Base-by-base conservation (phyloP, 148 eudicot genomes). In the Nepenthes gracilis region DNA sequence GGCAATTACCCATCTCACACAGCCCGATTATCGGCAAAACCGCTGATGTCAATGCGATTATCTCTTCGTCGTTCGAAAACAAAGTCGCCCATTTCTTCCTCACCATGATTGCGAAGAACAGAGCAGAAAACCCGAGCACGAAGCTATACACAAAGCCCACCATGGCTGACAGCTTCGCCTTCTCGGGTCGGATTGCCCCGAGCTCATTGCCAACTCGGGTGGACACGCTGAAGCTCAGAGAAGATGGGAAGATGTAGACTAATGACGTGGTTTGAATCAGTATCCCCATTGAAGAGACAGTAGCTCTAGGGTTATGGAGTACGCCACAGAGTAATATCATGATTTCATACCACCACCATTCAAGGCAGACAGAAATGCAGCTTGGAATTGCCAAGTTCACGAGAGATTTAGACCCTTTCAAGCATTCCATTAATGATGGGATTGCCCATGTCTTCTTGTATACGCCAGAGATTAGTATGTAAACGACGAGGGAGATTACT, bases 321-420 rank as follows among this genome's bases (percentile, higher is more conserved):
- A 78, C 64, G 37, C 90, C 90, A 52, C 93, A 88, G 1, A 89
- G 75, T 38, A 89, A 57, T 47, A 82, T 89, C 83, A 89, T 89
- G 61, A 89, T 85, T 47, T 89, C 96, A 55, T 88, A 88, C 96
- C 93, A 88, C 96, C 96, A 85, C 93, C 96, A 89, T 56, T 89
- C 96, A 2, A 89, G 77, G 52, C 96, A 89, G 0, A 89, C 90
- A 0, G 90, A 85, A 66, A 86, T 68, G 74, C 97, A 89, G 59
- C 93, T 86, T 0, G 93, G 93, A 2, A 89, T 65, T 0, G 85
- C 80, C 0, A 81, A 61, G 15, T 64, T 54, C 2, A 81, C 33
- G 0, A 81, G 74, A 14, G 64, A 70, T 1, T 58, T 53, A 55
- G 69, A 73, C 2, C 64, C 71, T 13, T 33, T 59, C 1, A 70